phyloP scores from a whole-genome alignment of 148 eudicot species.

The Chenopodium formosanum region DNA sequence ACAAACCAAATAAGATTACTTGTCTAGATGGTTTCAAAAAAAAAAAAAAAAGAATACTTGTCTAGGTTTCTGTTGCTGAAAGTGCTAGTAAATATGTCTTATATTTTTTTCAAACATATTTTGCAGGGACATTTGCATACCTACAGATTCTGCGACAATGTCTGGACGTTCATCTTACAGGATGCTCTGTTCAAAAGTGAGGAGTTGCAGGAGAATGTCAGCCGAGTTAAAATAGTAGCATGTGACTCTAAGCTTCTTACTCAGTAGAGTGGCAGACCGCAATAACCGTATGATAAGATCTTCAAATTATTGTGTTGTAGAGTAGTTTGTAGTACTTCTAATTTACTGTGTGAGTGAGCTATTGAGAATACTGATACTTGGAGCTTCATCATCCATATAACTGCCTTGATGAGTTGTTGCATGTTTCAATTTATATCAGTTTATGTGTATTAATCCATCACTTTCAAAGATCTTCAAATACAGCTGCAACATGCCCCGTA shows the following conservation, averaged over 20 bases:
- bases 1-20: background rate
- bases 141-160: conserved; percentile 92
- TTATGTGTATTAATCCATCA: background rate
- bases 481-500: background rate
- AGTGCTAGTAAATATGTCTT: background rate
- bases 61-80: background rate
- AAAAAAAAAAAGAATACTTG: background rate
- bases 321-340: background rate
- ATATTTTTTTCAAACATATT: background rate
- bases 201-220: conserved; percentile 54
- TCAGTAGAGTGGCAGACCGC: conserved; percentile 33
- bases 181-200: conserved; percentile 68
- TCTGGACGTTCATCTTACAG: conserved; percentile 85
- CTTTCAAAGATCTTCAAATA: background rate
- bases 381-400: background rate
- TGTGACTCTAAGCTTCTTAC: conserved; percentile 81
- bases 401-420: background rate
- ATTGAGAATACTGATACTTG: background rate
- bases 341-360: background rate
- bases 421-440: background rate
- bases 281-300: background rate
- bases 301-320: background rate
- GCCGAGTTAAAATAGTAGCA: conserved; percentile 79
- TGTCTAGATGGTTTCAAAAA: background rate
- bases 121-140: conserved; percentile 87